phyloP scores from a whole-genome alignment of 116 monocot genomes.

The Cymodocea nodosa region DNA sequence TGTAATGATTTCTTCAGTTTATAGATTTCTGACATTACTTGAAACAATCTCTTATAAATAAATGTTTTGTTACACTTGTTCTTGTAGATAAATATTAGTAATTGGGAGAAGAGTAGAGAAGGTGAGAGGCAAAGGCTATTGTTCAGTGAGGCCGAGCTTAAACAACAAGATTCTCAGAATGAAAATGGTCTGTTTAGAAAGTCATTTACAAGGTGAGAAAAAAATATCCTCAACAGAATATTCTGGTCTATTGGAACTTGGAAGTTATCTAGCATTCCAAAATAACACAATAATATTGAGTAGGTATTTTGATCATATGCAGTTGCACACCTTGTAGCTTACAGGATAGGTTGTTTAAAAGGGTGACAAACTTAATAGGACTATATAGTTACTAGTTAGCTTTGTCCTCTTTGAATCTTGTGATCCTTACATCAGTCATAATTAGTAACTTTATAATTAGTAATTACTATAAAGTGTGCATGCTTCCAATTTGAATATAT shows the following conservation, averaged over 20 bases:
- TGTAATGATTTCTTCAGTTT: constrained; percentile 39
- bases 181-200: constrained; percentile 29
- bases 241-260: no score
- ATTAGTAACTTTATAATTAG: not conserved
- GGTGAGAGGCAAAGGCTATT: constrained; percentile 51
- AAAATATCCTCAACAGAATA: not conserved
- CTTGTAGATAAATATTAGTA: constrained; percentile 41
- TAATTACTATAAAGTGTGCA: no score
- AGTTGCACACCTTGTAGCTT: no score
- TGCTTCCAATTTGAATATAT: not conserved
- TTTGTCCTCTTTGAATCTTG: no score
- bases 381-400: no score
- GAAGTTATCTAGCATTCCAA: no score
- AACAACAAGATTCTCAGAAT: constrained; percentile 50
- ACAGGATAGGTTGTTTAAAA: no score
- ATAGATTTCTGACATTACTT: no score
- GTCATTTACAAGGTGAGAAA: constrained; percentile 32
- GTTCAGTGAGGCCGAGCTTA: constrained; percentile 59
- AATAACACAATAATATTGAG: no score
- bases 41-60: not conserved
- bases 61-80: not conserved
- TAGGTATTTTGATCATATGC: no score
- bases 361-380: no score
- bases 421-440: no score
- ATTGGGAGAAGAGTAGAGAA: constrained; percentile 71